Base-by-base conservation (phyloP, 1,139 yeast genomes). In the Arxiozyma heterogenica region DNA sequence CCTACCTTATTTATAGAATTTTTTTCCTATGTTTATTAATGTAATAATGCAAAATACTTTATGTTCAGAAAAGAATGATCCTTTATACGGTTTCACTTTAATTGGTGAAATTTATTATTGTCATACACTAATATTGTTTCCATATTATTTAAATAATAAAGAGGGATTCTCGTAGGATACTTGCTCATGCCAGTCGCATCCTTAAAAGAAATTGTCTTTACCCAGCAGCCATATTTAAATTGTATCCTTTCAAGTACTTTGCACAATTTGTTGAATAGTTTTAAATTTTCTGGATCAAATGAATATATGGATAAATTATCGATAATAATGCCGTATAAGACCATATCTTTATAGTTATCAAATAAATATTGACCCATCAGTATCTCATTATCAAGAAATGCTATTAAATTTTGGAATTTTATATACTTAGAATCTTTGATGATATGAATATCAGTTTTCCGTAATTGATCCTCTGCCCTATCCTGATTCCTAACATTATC, bases 241-340 rank as follows among this genome's bases (percentile, higher is more conserved):
- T 64, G 58, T 22, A 66, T 54, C 38, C 54, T 48, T 47, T 55
- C 58, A 18, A 66, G 57, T 12, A 60, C 41, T 46, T 57, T 61
- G 12, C 56, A 44, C 34, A 67, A 50, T 4, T 52, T 34, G 23
- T 55, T 55, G 30, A 59, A 58, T 17, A 49, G 42, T 22, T 46
- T 51, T 12, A 34, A 42, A 50, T 39, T 49, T 41, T 51, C 50
- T 30, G 56, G 49, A 11, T 58, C 55, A 9, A 51, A 62, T 30
- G 58, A 58, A 2, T 58, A 59, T 47, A 64, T 65, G 0, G 71
- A 66, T 11, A 67, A 44, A 53, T 67, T 67, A 53, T 67, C 71
- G 6, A 67, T 61, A 6, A 67, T 54, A 20, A 67, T 60, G 8
- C 69, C 68, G 3, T 58, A 51, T 44, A 66, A 51, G 25, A 47